A percentile compares a stretch with the other conserved stretches of the same genome.
These are phyloP conservation scores for Paratinospora sagittata DNA, from an alignment of 164 flowering plant species.

Conservation along the genomic window DNA sequence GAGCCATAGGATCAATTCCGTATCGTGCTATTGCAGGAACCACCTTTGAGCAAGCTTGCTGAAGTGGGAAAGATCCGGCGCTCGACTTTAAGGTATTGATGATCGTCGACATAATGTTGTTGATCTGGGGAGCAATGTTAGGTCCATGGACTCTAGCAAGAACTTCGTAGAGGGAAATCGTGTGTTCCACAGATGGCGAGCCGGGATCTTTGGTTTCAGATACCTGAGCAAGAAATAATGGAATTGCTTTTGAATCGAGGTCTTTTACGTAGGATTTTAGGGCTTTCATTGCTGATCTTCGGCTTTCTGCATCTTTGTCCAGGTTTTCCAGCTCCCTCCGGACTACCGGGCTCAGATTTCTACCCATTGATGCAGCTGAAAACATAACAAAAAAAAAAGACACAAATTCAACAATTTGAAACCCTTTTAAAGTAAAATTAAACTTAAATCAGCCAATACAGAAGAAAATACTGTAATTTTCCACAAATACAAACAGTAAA, in stretches of 20 bases:
- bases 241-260: slow-evolving; percentile 72
- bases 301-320: slow-evolving; percentile 84
- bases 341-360: slow-evolving; percentile 64
- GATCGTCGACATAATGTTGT: slow-evolving; percentile 72
- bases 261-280: slow-evolving; percentile 78
- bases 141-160: slow-evolving; percentile 82
- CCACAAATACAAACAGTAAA: no score
- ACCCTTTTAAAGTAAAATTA: neutral
- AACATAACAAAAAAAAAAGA: neutral
- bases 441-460: no score
- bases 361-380: slow-evolving; percentile 46
- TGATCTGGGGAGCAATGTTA: slow-evolving; percentile 74
- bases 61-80: slow-evolving; percentile 84
- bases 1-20: slow-evolving; percentile 69
- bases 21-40: slow-evolving; percentile 85
- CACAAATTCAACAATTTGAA: neutral
- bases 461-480: neutral
- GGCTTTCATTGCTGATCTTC: slow-evolving; percentile 87
- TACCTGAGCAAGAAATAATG: slow-evolving; percentile 74
- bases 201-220: slow-evolving; percentile 68
- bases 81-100: slow-evolving; percentile 68
- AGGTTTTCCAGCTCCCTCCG: slow-evolving; percentile 72
- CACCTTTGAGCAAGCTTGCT: slow-evolving; percentile 89
- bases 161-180: slow-evolving; percentile 80
- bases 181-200: slow-evolving; percentile 54